Base-by-base conservation (phyloP, 352 stramenopile genomes). In the Phytophthora pseudosyringae region DNA sequence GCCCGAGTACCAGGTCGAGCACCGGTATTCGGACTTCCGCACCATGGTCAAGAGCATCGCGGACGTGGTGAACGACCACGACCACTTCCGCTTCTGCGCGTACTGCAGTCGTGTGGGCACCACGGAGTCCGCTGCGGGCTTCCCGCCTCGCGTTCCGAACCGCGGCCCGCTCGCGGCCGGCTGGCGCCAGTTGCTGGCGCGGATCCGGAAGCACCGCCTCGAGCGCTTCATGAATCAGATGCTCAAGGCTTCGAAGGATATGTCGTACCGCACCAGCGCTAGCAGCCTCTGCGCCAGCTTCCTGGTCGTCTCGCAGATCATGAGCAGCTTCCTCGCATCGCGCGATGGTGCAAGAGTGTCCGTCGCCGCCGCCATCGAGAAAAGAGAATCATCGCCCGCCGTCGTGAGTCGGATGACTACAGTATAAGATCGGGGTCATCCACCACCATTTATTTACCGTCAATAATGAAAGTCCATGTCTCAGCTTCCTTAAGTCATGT, bases 11-110 rank as follows among this genome's bases (percentile, higher is more conserved):
- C 73, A 79, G 35, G 45, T 89, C 18, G 71, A 76, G 21, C 74
- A 83, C 45, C 77, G 81, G 40, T 90, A 84, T 55, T 89, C 79
- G 31, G 75, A 84, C 31, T 86, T 89, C 67, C 70, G 66, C 5
- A 52, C 64, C 16, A 64, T 90, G 52, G 75, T 79, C 31, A 64
- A 69, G 31, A 67, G 61, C 16, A 51, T 90, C 8, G 67, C 59
- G 12, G 39, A 65, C 0, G 66, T 74, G 3, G 60, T 81, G 11
- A 62, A 69, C 13, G 59, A 85, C 40, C 56, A 62, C 47, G 50
- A 78, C 46, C 79, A 90, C 56, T 43, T 64, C 31, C 80, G 81
- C 41, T 89, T 77, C 57, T 90, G 81, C 59, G 59, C 51, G 4
- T 89, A 85, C 56, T 90, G 81, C 62, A 71, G 55, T 28, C 67